Base-by-base conservation (phyloP, 495 filamentous ascomycete genomes). In the Pyrenopolyporus hunteri region DNA sequence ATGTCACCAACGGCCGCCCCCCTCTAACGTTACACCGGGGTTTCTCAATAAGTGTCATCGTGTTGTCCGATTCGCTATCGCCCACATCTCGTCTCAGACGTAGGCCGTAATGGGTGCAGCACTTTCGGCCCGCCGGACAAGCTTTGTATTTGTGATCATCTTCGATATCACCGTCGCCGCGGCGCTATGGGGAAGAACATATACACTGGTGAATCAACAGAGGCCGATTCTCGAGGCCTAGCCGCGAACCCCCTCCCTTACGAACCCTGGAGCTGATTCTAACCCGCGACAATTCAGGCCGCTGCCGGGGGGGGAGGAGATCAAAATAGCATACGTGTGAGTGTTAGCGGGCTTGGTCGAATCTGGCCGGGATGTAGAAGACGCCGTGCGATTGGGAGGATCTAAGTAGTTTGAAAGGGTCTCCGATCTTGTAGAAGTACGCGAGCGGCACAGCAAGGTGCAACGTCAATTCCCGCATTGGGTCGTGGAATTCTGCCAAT, bases 361-460 rank as follows among this genome's bases (percentile, higher is more conserved):
- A 65, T 50, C 49, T 55, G 13, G 26, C 62, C 35, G 39, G 55
- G 62, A 51, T 66, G 57, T 31, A 57, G 57, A 29, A 52, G 52
- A 57, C 33, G 63, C 52, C 25, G 33, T 49, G 51, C 63, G 57
- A 66, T 66, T 66, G 63, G 63, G 53, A 54, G 63, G 63, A 66
- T 66, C 63, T 66, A 42, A 36, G 51, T 60, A 57, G 63, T 52
- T 57, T 48, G 17, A 48, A 62, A 62, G 52, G 63, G 58, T 40
- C 52, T 47, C 32, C 63, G 63, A 66, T 66, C 63, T 66, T 57
- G 57, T 61, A 62, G 63, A 66, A 62, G 64, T 64, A 32, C 44
- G 48, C 44, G 55, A 36, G 64, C 64, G 64, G 64, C 64, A 64
- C 59, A 64, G 59, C 55, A 64, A 50, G 43, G 50, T 63, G 64